Base-by-base conservation (phyloP, 345 rosid species). In the Citrus maxima region DNA sequence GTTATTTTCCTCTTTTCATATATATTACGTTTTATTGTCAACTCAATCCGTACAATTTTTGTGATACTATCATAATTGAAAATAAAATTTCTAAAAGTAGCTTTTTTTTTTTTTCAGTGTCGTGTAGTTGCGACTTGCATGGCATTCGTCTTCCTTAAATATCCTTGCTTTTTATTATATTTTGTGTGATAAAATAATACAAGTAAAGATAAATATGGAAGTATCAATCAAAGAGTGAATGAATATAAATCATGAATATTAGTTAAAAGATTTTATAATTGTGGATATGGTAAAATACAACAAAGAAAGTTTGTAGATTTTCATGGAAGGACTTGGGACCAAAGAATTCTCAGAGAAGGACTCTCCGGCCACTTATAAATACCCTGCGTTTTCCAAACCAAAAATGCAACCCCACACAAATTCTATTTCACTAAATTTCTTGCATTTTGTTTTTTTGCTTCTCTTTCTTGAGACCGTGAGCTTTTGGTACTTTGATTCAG, bases 311-410 rank as follows among this genome's bases (percentile, higher is more conserved):
- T 73, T 22, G 12, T 6, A 60, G 67, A 81, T 78, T 81, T 84
- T 85, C 86, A 81, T 79, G 69, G 49, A 82, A 88, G 93, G 87
- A 84, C 91, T 71, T 60, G 0, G 80, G 81, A 78, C 19, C 82
- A 81, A 56, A 62, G 60, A 86, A 86, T 82, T 89, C 87, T 78
- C 86, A 78, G 85, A 79, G 82, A 83, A 89, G 93, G 90, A 80
- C 90, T 77, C 70, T 67, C 83, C 82, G 78, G 84, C 72, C 66
- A 70, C 64, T 34, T 90, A 90, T 90, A 90, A 86, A 90, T 88
- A 86, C 71, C 77, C 25, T 51, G n/a, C 19, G 1, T 16, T 61
- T 69, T 28, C n/a, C 19, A 2, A 7, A 0, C n/a, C 27, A 19
- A 75, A 22, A 68, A 72, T 72, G 72, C 67, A 55, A 22, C 30